phyloP scores from a whole-genome alignment of 495 filamentous ascomycete genomes.

The Lophiotrema nucula region DNA sequence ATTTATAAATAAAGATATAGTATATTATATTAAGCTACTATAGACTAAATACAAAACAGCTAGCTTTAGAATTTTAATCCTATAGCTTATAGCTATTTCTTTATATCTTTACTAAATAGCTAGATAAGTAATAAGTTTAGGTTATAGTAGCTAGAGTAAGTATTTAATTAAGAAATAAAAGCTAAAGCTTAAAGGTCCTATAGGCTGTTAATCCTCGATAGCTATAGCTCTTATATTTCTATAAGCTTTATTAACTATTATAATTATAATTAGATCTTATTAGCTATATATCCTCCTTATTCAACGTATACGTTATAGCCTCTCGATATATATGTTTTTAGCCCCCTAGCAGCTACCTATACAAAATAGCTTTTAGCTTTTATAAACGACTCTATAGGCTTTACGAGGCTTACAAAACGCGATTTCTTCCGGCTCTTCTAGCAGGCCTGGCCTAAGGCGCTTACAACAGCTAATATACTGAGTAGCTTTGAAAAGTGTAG shows the following conservation, averaged over 20 bases:
- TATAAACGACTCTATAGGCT: not conserved
- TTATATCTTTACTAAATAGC: not conserved
- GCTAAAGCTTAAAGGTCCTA: not conserved
- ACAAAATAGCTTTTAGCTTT: not conserved
- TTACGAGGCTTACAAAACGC: not conserved
- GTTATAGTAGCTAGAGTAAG: not conserved
- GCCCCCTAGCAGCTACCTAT: not conserved
- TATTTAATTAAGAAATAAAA: not conserved
- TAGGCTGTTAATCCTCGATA: conserved; percentile 2
- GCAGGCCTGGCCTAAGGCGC: not conserved
- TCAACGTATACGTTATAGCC: not conserved
- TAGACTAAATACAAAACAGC: not conserved
- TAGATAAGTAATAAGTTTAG: not conserved
- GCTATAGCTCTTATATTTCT: conserved; percentile 1
- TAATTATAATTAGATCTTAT: not conserved
- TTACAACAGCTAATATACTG: not conserved
- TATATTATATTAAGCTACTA: conserved; percentile 2
- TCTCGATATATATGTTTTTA: not conserved
- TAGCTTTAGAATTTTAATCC: not conserved
- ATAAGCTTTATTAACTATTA: conserved; percentile 13
- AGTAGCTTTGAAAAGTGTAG: too few relatives aligned
- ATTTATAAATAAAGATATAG: too few relatives aligned
- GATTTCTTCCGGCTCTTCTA: not conserved
- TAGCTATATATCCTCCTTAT: not conserved
- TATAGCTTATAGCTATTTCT: not conserved